Conservation (phyloP, 176 grass and related monocot species). For the Eremochloa ophiuroides region DNA sequence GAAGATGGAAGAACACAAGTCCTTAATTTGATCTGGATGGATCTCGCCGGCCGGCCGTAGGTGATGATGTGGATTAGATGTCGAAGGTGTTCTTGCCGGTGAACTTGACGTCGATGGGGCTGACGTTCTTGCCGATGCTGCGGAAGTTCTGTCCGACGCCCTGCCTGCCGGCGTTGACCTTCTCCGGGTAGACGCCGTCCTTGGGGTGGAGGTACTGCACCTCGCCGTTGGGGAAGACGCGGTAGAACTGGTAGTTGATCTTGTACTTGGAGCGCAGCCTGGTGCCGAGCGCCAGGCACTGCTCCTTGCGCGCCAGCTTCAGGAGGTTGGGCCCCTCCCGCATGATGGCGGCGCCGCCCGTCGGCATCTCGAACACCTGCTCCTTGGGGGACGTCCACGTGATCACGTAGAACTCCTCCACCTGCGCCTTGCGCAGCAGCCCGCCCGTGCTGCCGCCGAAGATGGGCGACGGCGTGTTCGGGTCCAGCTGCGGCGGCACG, state of each 20-base stretch:
- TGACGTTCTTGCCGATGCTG: constrained; percentile 87
- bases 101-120: constrained; percentile 99
- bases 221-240: constrained; percentile 97
- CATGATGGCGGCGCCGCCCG: constrained; percentile 92
- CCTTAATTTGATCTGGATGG: too few species aligned
- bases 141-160: constrained; percentile 72
- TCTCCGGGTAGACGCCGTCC: constrained; percentile 99
- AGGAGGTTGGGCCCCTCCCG: constrained; percentile 89
- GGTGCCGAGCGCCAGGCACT: constrained; percentile 89
- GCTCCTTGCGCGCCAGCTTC: constrained; percentile 94
- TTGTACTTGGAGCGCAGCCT: constrained; percentile 92
- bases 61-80: neutral
- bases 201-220: constrained; percentile 99
- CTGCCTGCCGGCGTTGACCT: constrained; percentile 88
- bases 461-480: constrained; percentile 87
- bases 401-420: constrained; percentile 99
- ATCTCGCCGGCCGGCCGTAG: too few species aligned
- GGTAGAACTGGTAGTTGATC: constrained; percentile 99
- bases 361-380: constrained; percentile 99
- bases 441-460: constrained; percentile 96
- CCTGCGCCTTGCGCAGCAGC: constrained; percentile 92
- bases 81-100: constrained; percentile 93
- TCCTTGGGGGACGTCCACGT: constrained; percentile 96
- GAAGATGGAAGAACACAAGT: too few species aligned
- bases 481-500: constrained; percentile 94